Conservation (phyloP, 768 basidiomycete genomes). For the Pleurotus cornucopiae region DNA sequence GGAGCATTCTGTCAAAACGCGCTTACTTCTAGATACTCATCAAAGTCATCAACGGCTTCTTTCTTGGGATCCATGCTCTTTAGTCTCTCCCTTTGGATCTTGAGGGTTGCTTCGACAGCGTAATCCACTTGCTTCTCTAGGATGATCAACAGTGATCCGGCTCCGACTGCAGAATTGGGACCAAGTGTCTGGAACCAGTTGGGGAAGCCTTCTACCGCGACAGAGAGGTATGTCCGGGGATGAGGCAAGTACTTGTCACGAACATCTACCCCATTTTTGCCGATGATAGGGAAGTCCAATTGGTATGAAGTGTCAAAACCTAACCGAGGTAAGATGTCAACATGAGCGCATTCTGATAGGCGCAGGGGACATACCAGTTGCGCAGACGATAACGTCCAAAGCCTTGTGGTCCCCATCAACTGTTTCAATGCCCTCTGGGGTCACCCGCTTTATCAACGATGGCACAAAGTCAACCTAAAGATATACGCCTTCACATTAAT, state of each 20-base stretch:
- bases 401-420: constrained; percentile 49
- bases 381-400: constrained; percentile 59
- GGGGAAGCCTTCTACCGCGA: constrained; percentile 64
- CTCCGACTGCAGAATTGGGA: constrained; percentile 52
- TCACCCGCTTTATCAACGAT: constrained; percentile 45
- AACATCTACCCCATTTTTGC: constrained; percentile 47
- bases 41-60: constrained; percentile 59
- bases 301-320: constrained; percentile 52
- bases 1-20: background rate
- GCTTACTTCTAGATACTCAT: constrained; percentile 52
- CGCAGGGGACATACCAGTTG: constrained; percentile 39
- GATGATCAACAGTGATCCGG: constrained; percentile 50
- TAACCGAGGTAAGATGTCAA: constrained; percentile 12
- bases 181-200: constrained; percentile 60
- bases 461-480: constrained; percentile 50
- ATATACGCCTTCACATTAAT: background rate
- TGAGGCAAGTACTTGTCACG: constrained; percentile 51
- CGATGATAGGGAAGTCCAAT: constrained; percentile 47
- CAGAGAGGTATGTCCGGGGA: constrained; percentile 53
- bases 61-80: constrained; percentile 58
- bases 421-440: constrained; percentile 51
- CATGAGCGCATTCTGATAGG: background rate
- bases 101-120: constrained; percentile 47
- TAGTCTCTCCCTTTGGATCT: constrained; percentile 59
- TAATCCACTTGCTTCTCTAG: constrained; percentile 58